Base-by-base conservation (phyloP, 2,329 filamentous ascomycete genomes). In the Ascochyta rabiei region DNA sequence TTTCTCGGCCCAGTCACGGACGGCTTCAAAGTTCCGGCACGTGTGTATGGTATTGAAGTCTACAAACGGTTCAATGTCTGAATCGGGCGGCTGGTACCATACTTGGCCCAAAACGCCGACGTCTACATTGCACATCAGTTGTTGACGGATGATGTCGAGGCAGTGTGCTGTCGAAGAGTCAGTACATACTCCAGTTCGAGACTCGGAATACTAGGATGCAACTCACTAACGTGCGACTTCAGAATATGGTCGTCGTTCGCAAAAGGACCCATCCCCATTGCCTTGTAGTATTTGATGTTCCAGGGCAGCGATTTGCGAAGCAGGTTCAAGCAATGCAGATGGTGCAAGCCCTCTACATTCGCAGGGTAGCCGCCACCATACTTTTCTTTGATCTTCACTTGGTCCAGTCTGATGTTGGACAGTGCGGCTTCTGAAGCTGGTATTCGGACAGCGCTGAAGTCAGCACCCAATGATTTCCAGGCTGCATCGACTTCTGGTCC, bases 91-190 rank as follows among this genome's bases (percentile, higher is more conserved):
- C 42, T 83, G 75, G 10, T 80, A 80, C 85, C 85, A 87, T 1
- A 87, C 80, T 61, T 88, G 84, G 7, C 84, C 84, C 0, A 87
- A 75, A 0, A 88, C 79, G 0, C 80, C 84, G 1, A 83, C 80
- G 59, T 88, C 85, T 33, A 82, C 75, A 23, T 81, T 84, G 68
- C 85, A 88, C 83, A 87, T 87, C 21, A 88, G 75, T 16, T 86
- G 82, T 63, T 88, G 85, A 1, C 85, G 83, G 38, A 87, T 59
- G 5, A 82, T 84, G 56, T 88, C 86, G 18, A 87, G 77, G 49
- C 86, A 88, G 56, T 88, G 85, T 3, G 81, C 67, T 67, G 23
- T 38, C 18, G 26, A 9, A 19, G 0, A 3, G 7, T 15, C 4
- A 26, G 59, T 61, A 23, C 53, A 48, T 34, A 23, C 18, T 21